Conservation (phyloP, 2,329 filamentous ascomycete genomes). For the Penicillium sp. region DNA sequence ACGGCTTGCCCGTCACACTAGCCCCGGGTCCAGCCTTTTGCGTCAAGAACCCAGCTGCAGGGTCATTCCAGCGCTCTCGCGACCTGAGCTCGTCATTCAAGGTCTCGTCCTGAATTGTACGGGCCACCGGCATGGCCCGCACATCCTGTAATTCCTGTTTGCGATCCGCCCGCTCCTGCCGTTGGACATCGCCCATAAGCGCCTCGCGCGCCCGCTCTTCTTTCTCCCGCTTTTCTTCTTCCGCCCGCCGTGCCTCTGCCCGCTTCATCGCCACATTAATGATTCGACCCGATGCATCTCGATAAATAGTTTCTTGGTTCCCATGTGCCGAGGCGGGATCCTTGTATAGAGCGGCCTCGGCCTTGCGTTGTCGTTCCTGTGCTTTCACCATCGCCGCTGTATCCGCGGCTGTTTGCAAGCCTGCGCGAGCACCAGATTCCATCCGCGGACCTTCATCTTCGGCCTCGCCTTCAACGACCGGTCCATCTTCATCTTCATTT, state of each 20-base stretch:
- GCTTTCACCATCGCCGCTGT: conserved; percentile 65
- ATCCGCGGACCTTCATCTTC: conserved; percentile 53
- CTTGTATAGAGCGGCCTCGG: conserved; percentile 39
- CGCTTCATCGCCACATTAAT: conserved; percentile 89
- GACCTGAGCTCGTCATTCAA: conserved; percentile 79
- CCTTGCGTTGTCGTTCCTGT: conserved; percentile 52
- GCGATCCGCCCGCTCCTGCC: conserved; percentile 58
- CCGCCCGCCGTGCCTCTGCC: conserved; percentile 74
- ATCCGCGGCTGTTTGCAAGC: conserved; percentile 75
- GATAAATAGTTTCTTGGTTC: conserved; percentile 77
- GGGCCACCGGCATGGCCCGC: conserved; percentile 70
- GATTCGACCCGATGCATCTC: conserved; percentile 88
- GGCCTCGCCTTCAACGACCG: conserved; percentile 38
- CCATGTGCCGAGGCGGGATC: conserved; percentile 38
- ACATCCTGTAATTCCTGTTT: conserved; percentile 70
- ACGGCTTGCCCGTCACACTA: conserved; percentile 53
- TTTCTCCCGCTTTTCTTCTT: conserved; percentile 62
- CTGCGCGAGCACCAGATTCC: conserved; percentile 81
- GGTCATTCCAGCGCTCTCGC: conserved; percentile 83
- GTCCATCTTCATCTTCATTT: conserved; percentile 47
- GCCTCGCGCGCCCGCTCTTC: conserved; percentile 62
- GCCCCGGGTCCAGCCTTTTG: conserved; percentile 44
- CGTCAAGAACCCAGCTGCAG: conserved; percentile 72
- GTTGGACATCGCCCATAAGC: conserved; percentile 79
- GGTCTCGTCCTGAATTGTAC: conserved; percentile 74